phyloP scores from a whole-genome alignment of 2,329 filamentous ascomycete genomes.

The Ophiocordyceps camponoti-leonardi region DNA sequence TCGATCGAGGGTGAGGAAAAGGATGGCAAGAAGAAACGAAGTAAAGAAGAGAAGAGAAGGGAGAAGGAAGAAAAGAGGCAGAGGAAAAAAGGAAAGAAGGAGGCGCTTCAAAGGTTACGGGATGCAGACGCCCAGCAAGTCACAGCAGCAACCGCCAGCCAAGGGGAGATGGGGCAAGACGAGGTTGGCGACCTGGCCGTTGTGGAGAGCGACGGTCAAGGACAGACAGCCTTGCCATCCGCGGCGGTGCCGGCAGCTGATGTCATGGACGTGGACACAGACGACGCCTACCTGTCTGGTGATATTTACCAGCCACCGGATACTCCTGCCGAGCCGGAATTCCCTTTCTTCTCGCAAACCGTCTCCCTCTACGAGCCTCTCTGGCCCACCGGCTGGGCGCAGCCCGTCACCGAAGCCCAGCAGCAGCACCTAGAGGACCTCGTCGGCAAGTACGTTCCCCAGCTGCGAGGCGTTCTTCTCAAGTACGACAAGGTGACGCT shows the following conservation, averaged over 20 bases:
- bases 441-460: conserved; percentile 59
- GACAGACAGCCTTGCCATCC: conserved; percentile 9
- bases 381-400: conserved; percentile 51
- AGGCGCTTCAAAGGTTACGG: conserved; percentile 2
- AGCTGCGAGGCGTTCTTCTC: conserved; percentile 57
- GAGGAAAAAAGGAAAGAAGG: conserved; percentile 3
- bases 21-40: conserved; percentile 4
- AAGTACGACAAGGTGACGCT: conserved; percentile 54
- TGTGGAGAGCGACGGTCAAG: neutral
- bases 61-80: conserved; percentile 13
- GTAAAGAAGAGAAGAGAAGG: conserved; percentile 6
- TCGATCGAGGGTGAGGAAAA: neutral
- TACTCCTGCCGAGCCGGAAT: conserved; percentile 25
- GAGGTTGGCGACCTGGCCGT: neutral
- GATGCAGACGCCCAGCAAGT: neutral
- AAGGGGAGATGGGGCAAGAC: neutral
- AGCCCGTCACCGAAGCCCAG: conserved; percentile 52
- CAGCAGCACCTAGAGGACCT: conserved; percentile 61
- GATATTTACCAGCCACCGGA: conserved; percentile 18
- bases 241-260: conserved; percentile 6
- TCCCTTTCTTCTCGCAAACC: conserved; percentile 64
- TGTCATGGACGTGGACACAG: conserved; percentile 22
- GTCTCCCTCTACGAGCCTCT: conserved; percentile 67
- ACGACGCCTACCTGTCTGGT: conserved; percentile 2
- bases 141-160: neutral